Percentiles rank a stretch among this genome's conserved stretches.
These are phyloP conservation scores for Fragosphaeria purpurea DNA, from an alignment of 2,329 filamentous ascomycete genomes.

Conservation along the genomic window DNA sequence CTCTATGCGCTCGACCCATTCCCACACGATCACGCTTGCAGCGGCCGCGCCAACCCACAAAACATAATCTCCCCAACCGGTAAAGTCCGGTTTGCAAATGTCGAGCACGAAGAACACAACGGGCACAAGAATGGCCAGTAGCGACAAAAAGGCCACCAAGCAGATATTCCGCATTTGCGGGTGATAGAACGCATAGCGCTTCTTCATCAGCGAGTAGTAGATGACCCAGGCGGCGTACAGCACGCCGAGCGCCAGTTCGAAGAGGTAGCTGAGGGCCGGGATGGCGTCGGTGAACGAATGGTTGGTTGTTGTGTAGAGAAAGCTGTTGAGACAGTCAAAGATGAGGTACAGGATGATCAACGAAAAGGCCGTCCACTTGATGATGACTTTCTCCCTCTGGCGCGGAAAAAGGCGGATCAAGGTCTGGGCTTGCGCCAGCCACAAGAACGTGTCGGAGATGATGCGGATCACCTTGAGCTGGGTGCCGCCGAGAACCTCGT, in stretches of 20 bases:
- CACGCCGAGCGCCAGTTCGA: constrained; percentile 75
- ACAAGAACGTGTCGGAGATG: constrained; percentile 91
- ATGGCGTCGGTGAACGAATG: constrained; percentile 77
- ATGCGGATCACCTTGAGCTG: constrained; percentile 85
- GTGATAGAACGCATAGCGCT: constrained; percentile 84
- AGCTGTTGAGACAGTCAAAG: constrained; percentile 88
- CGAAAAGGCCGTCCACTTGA: constrained; percentile 96
- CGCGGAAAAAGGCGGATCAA: constrained; percentile 91
- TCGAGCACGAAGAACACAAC: constrained; percentile 91
- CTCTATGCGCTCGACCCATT: constrained; percentile 94
- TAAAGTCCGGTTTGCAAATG: constrained; percentile 74
- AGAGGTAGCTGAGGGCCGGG: constrained; percentile 82
- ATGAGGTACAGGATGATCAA: constrained; percentile 84
- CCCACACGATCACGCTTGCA: constrained; percentile 94
- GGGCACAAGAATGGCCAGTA: constrained; percentile 75
- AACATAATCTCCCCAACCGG: constrained; percentile 91
- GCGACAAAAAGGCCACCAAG: constrained; percentile 66
- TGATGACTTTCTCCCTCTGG: constrained; percentile 94
- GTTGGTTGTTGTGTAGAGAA: constrained; percentile 44
- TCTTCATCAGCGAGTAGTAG: constrained; percentile 87
- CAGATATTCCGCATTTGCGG: constrained; percentile 83
- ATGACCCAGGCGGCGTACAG: constrained; percentile 90
- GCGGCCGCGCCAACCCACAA: constrained; percentile 93
- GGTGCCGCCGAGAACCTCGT: constrained; percentile 69
- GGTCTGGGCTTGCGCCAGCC: constrained; percentile 95